phyloP scores from a whole-genome alignment of 257 asterid species.

The Ballota nigra region DNA sequence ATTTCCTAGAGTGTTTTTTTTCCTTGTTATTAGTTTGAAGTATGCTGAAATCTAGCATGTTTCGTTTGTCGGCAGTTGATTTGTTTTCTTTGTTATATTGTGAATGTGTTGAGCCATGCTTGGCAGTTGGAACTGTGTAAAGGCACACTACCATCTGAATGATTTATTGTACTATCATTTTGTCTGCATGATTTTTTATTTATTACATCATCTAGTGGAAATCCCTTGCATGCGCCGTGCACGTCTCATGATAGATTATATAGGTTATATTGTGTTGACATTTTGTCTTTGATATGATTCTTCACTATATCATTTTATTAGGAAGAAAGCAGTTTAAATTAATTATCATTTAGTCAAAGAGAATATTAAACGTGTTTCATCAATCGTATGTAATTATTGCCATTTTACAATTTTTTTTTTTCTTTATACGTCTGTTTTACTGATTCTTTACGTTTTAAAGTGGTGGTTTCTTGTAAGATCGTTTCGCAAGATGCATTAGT shows the following conservation, averaged over 20 bases:
- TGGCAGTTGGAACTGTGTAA: neutral
- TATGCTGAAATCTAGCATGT: slow-evolving; percentile 4
- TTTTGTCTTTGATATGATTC: neutral
- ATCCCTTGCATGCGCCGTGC: neutral
- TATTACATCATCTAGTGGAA: neutral
- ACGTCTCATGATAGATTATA: neutral
- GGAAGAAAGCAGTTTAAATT: neutral
- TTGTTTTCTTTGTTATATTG: neutral
- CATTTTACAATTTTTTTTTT: neutral
- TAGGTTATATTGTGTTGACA: neutral
- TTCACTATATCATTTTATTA: neutral
- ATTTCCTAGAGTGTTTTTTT: neutral
- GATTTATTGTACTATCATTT: neutral
- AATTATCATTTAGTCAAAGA: too few relatives aligned
- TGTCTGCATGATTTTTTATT: neutral
- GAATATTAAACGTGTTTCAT: too few relatives aligned
- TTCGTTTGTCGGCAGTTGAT: neutral
- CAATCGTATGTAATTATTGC: neutral
- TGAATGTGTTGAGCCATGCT: neutral
- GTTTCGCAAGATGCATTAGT: too few relatives aligned
- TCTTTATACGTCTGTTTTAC: too few relatives aligned
- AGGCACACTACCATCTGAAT: neutral
- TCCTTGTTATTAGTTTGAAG: slow-evolving; percentile 8
- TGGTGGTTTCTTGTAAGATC: too few relatives aligned
- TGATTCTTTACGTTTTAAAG: too few relatives aligned